Percentiles rank a stretch among this genome's conserved stretches.
Conservation (phyloP, 306 rosid genomes). For the Lithocarpus polystachyus region DNA sequence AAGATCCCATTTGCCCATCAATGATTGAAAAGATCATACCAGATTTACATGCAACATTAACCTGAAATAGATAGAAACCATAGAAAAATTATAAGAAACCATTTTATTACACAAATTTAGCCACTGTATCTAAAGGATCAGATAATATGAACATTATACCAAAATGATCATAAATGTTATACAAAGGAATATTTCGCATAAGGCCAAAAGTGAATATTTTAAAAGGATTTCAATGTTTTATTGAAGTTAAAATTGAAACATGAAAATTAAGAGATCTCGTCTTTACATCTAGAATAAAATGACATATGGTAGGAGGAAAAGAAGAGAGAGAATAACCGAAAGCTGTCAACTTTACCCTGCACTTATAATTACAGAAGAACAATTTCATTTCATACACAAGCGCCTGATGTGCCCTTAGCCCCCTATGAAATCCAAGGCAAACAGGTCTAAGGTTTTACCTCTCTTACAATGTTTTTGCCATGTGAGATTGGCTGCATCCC, state of each 20-base stretch:
- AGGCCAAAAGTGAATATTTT: not conserved
- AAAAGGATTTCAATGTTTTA: not conserved
- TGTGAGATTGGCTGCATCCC: constrained; percentile 90
- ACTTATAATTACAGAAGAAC: not conserved
- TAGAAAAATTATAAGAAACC: not conserved
- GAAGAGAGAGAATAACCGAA: not conserved
- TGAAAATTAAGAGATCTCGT: not conserved
- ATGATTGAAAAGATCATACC: constrained; percentile 68
- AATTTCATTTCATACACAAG: not conserved
- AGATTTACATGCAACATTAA: constrained; percentile 53
- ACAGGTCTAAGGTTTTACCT: constrained; percentile 47
- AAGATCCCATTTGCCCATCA: constrained; percentile 76
- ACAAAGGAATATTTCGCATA: not conserved
- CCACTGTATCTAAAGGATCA: not conserved
- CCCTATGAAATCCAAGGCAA: constrained; percentile 10
- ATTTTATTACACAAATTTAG: not conserved
- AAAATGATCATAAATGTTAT: not conserved
- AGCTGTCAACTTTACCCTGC: not conserved
- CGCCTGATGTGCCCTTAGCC: not conserved
- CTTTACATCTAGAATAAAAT: not conserved
- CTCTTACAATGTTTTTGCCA: constrained; percentile 94
- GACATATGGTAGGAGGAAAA: not conserved
- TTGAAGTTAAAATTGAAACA: not conserved
- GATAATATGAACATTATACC: not conserved
- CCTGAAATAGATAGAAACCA: constrained; percentile 36